Conservation (phyloP, 2,329 filamentous ascomycete genomes). For the Xylaria sp. region DNA sequence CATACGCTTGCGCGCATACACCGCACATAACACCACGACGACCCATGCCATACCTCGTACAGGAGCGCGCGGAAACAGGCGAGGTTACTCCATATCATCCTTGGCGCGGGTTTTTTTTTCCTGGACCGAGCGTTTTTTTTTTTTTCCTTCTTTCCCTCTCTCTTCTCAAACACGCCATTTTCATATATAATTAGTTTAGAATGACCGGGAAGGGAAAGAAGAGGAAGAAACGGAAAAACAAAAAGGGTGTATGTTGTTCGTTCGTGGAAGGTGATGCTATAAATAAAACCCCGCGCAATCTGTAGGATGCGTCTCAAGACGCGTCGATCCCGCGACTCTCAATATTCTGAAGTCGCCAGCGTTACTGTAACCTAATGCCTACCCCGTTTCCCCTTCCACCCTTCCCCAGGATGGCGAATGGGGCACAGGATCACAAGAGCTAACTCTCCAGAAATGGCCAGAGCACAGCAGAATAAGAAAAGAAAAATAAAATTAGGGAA, state of each 20-base stretch:
- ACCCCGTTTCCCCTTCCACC: neutral
- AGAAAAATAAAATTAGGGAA: neutral
- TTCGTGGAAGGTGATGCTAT: conserved; percentile 29
- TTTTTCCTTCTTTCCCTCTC: neutral
- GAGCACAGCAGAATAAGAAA: conserved; percentile 22
- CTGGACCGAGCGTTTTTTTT: neutral
- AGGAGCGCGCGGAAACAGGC: neutral
- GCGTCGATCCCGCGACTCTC: conserved; percentile 35
- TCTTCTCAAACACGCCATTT: neutral
- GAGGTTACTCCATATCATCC: neutral
- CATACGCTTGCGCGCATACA: conserved; percentile 28
- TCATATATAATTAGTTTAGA: neutral
- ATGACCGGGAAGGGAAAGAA: neutral
- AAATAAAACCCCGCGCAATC: conserved; percentile 33
- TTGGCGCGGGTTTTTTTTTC: neutral
- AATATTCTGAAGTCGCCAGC: conserved; percentile 16
- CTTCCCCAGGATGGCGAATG: conserved; percentile 8
- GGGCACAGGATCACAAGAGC: conserved; percentile 25
- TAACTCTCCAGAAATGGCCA: conserved; percentile 30
- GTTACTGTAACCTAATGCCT: conserved; percentile 14
- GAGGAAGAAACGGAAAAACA: neutral
- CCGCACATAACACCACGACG: conserved; percentile 15
- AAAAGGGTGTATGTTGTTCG: conserved; percentile 8
- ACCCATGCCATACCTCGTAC: conserved; percentile 21
- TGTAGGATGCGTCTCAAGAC: conserved; percentile 37